A percentile compares a stretch with the other conserved stretches of the same genome.
These are phyloP conservation scores for Nematodospora anomalae DNA, from an alignment of 1,139 yeast genomes.

Conservation along the genomic window DNA sequence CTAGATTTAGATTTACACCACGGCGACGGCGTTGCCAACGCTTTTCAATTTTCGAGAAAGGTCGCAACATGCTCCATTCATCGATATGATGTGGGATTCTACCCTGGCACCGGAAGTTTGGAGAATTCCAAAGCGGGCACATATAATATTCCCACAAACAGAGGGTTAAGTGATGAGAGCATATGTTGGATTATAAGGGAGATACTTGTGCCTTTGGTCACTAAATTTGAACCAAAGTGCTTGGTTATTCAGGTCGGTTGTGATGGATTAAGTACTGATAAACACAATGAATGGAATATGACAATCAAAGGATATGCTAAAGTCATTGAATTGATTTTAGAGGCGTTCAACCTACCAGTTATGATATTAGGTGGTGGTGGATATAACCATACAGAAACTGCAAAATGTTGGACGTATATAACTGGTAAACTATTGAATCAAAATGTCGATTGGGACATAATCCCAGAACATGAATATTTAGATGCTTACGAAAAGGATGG, in stretches of 20 bases:
- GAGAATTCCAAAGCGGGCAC: conserved; percentile 29
- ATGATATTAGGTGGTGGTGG: conserved; percentile 79
- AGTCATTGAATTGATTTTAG: conserved; percentile 34
- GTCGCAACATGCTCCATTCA: conserved; percentile 68
- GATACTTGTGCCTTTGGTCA: conserved; percentile 46
- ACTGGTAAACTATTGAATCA: conserved; percentile 26
- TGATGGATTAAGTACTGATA: conserved; percentile 64
- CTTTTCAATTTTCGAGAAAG: conserved; percentile 55
- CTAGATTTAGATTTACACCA: conserved; percentile 76
- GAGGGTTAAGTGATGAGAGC: conserved; percentile 53
- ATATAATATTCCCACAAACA: conserved; percentile 56
- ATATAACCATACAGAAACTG: conserved; percentile 60
- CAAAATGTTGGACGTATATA: conserved; percentile 64
- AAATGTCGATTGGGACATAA: conserved; percentile 19
- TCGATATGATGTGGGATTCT: conserved; percentile 64
- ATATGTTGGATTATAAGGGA: conserved; percentile 37
- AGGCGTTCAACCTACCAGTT: conserved; percentile 28
- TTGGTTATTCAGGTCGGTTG: conserved; percentile 69
- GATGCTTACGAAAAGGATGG: conserved; percentile 50
- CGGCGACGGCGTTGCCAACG: conserved; percentile 77
- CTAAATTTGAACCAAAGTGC: conserved; percentile 46
- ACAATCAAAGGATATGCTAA: conserved; percentile 51
- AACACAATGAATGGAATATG: conserved; percentile 67
- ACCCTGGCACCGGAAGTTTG: conserved; percentile 65
- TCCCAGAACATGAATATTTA: conserved; percentile 51